phyloP scores from a whole-genome alignment of 768 basidiomycete genomes.

The Tricholoma sp. region DNA sequence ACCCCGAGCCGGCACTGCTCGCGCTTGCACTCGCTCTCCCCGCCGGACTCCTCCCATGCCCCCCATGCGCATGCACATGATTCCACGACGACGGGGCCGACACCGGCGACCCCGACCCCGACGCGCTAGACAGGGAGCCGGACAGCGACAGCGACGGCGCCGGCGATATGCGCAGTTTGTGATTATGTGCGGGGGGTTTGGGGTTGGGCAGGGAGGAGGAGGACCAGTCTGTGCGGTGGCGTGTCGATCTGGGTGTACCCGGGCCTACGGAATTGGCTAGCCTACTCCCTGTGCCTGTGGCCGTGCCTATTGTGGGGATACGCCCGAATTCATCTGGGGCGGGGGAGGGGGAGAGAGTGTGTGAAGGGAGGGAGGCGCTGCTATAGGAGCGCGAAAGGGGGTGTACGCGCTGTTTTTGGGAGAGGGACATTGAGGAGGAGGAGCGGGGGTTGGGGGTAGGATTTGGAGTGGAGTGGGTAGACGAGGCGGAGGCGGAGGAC shows the following conservation, averaged over 20 bases:
- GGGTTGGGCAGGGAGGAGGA: slow-evolving; percentile 1
- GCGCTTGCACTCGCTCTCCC: slow-evolving; percentile 15
- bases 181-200: neutral
- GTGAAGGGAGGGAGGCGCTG: neutral
- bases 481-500: slow-evolving; percentile 36
- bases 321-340: too few relatives aligned
- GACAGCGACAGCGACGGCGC: too few relatives aligned
- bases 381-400: slow-evolving; percentile 28
- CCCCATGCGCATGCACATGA: neutral
- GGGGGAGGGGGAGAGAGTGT: too few relatives aligned
- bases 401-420: slow-evolving; percentile 13
- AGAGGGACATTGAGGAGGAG: too few relatives aligned
- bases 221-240: neutral
- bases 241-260: too few relatives aligned
- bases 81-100: slow-evolving; percentile 15
- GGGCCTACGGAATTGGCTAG: too few relatives aligned
- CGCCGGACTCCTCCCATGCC: neutral
- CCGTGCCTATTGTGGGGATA: too few relatives aligned
- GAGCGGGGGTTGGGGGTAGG: neutral
- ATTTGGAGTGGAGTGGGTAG: slow-evolving; percentile 17
- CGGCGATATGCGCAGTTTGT: neutral
- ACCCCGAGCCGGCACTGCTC: slow-evolving; percentile 25
- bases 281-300: too few relatives aligned
- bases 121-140: neutral
- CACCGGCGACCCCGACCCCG: slow-evolving; percentile 4